phyloP scores from a whole-genome alignment of 495 filamentous ascomycete genomes.

The Hypoxylon perforatum region DNA sequence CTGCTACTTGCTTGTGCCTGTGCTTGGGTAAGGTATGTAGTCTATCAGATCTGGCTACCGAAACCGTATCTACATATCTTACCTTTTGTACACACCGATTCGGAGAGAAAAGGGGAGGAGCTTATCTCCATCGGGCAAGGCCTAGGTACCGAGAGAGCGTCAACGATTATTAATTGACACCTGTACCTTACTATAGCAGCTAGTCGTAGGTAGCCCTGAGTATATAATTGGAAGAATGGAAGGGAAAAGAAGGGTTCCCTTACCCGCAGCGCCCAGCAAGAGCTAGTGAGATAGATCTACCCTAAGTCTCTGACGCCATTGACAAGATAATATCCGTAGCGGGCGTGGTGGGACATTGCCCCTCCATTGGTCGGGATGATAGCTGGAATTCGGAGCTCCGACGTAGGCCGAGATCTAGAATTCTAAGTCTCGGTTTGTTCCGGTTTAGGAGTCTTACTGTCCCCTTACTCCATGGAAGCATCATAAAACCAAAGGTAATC shows the following conservation, averaged over 20 bases:
- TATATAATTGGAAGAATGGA: no score
- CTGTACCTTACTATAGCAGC: no score
- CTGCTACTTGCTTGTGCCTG: no score
- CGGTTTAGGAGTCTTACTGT: constrained; percentile 25
- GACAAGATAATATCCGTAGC: constrained; percentile 12
- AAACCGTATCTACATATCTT: neutral
- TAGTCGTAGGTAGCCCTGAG: neutral
- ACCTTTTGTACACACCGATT: constrained; percentile 25
- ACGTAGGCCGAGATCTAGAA: constrained; percentile 23
- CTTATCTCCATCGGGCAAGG: constrained; percentile 31
- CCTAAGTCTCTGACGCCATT: constrained; percentile 44
- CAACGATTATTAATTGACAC: constrained; percentile 25
- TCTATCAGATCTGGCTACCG: neutral
- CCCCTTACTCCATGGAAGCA: no score
- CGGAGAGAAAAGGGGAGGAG: constrained; percentile 19
- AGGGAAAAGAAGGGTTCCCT: neutral
- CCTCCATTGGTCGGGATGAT: constrained; percentile 30
- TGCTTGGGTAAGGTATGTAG: neutral
- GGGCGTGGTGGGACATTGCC: constrained; percentile 29
- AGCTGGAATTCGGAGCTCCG: constrained; percentile 23
- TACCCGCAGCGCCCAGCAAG: neutral
- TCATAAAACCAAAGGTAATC: neutral
- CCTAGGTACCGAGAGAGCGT: neutral
- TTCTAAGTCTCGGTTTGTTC: constrained; percentile 25
- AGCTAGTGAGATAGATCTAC: constrained; percentile 9